A percentile compares a stretch with the other conserved stretches of the same genome.
Evolutionary conservation across 352 stramenopile genomes (phyloP).

Genomic region (Phytophthora nicotianae): DNA sequence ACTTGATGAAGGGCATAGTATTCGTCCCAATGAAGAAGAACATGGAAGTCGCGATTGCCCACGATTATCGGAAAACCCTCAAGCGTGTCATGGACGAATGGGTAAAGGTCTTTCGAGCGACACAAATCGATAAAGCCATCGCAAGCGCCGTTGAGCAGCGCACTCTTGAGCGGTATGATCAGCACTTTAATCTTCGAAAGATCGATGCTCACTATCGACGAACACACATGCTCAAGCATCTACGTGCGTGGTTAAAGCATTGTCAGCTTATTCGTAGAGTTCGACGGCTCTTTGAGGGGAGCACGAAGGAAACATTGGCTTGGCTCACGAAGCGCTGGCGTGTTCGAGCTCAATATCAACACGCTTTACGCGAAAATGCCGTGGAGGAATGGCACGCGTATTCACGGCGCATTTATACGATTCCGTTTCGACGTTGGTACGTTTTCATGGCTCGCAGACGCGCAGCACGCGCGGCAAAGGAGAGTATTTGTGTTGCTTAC

Average conservation of each 20-base stretch:
- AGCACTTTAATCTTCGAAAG: slow-evolving; percentile 70
- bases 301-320: slow-evolving; percentile 46
- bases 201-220: slow-evolving; percentile 70
- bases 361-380: slow-evolving; percentile 44
- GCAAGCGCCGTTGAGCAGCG: slow-evolving; percentile 50
- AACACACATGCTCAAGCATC: slow-evolving; percentile 55
- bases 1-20: slow-evolving; percentile 44
- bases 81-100: slow-evolving; percentile 41
- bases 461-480: slow-evolving; percentile 48
- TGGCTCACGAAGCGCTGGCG: slow-evolving; percentile 55
- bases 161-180: slow-evolving; percentile 70
- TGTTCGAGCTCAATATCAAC: slow-evolving; percentile 64
- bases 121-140: slow-evolving; percentile 68
- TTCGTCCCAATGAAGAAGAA: slow-evolving; percentile 57
- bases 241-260: slow-evolving; percentile 59
- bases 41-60: slow-evolving; percentile 29
- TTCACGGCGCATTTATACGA: slow-evolving; percentile 66
- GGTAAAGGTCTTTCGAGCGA: slow-evolving; percentile 51
- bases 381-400: slow-evolving; percentile 72
- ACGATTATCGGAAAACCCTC: slow-evolving; percentile 45
- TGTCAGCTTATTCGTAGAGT: slow-evolving; percentile 60
- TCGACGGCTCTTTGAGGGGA: slow-evolving; percentile 67
- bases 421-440: slow-evolving; percentile 77
- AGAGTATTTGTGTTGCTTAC: slow-evolving; percentile 74
- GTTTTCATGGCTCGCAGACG: slow-evolving; percentile 47